Conservation (phyloP, 78 protist species). For the Dictyostelium intermedium region DNA sequence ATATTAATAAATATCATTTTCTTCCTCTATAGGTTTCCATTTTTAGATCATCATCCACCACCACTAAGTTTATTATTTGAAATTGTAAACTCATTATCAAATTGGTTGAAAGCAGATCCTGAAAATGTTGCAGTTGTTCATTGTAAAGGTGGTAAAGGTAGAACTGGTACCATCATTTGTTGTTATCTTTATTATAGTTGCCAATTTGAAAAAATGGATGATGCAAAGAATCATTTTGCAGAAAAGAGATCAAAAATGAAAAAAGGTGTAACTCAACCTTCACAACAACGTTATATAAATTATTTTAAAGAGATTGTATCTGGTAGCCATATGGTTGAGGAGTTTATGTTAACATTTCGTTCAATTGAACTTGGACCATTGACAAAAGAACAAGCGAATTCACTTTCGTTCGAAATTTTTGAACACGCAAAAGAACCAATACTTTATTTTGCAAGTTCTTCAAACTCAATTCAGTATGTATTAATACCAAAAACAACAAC, state of each 20-base stretch:
- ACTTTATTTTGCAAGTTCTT: conserved; percentile 30
- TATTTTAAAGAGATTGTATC: conserved; percentile 56
- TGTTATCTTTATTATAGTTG: conserved; percentile 76
- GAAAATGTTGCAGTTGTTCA: conserved; percentile 91
- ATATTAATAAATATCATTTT: neutral
- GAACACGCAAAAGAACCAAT: conserved; percentile 67
- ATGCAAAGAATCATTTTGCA: conserved; percentile 62
- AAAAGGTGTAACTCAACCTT: conserved; percentile 82
- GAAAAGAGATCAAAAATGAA: conserved; percentile 15
- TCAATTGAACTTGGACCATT: conserved; percentile 56
- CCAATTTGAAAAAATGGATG: conserved; percentile 38
- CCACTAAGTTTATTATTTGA: conserved; percentile 74
- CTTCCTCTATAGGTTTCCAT: conserved; percentile 49
- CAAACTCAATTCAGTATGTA: conserved; percentile 51
- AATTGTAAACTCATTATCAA: conserved; percentile 66
- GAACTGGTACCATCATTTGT: conserved; percentile 73
- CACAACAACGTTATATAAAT: conserved; percentile 74
- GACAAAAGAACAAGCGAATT: conserved; percentile 51
- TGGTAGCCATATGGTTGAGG: conserved; percentile 71
- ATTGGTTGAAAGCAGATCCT: conserved; percentile 72
- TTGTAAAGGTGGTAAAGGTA: conserved; percentile 89
- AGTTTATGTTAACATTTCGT: conserved; percentile 29
- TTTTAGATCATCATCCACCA: conserved; percentile 96
- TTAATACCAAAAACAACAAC: neutral
- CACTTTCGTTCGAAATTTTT: conserved; percentile 42